Evolutionary conservation across 495 filamentous ascomycete genomes (phyloP), one percentile per base, ranked within the genome.

Genomic region (Penicillium angulare): DNA sequence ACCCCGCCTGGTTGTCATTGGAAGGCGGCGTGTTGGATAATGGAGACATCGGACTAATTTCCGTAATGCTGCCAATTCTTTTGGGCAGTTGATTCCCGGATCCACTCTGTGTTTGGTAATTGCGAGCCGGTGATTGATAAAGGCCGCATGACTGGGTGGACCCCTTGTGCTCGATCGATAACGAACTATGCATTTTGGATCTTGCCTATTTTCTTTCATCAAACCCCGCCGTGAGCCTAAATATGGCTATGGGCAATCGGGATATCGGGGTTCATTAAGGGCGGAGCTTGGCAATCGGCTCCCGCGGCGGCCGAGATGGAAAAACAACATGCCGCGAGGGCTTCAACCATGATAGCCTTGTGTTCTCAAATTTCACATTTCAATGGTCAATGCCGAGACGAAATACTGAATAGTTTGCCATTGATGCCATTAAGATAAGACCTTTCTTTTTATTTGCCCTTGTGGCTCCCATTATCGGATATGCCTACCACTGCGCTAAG

Each of bases 1-100:
- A 53, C 44, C 45, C 50, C 55, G 45, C 54, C 26, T 34, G 6
- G 9, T 27, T 57, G 55, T 57, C 35, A 45, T 45, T 42, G 55
- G 55, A 57, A 57, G 55, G 55, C 45, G 55, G 47, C 47, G 32
- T 35, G 13, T 22, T 41, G 21, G n/a, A n/a, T n/a, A 21, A 8
- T 9, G 31, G 21, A 21, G 36, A 34, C 33, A 16, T 17, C 42
- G 47, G 53, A 47, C 35, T 50, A 18, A 29, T 26, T 51, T 53
- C 53, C 49, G 43, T 16, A 7, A 20, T 3, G 20, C 16, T 15
- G n/a, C n/a, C 2, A 15, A 22, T 32, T 15, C 13, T 31, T 38
- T 51, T 18, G 40, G 27, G 27, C 13, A 31, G 26, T 5, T 10
- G 10, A 29, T 5, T 31, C 5, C 27, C 27, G n/a, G n/a, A n/a